Conservation (phyloP, 345 rosid genomes). For the sweet orange (Citrus sinensis) region DNA sequence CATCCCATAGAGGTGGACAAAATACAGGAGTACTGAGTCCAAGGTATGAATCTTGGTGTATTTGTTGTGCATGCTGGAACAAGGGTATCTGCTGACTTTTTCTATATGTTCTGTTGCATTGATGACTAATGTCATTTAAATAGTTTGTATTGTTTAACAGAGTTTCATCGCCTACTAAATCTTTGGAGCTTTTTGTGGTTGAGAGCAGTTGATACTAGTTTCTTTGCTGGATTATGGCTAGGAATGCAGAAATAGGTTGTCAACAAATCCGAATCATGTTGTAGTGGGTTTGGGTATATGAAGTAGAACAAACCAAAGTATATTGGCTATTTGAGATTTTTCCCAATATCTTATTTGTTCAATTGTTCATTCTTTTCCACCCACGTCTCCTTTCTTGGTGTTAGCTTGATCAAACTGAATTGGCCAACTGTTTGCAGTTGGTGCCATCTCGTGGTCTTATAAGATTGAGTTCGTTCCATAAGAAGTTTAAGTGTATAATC, state of each 20-base stretch:
- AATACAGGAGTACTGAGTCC: conserved; percentile 48
- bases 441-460: background rate
- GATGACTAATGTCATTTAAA: background rate
- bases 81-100: background rate
- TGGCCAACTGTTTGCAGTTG: background rate
- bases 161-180: background rate
- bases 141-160: background rate
- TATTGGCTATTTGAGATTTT: background rate
- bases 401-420: background rate
- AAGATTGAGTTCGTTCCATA: background rate
- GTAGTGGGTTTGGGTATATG: background rate
- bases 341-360: background rate
- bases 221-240: background rate
- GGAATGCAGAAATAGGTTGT: background rate
- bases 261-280: background rate
- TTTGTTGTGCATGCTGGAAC: background rate
- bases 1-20: conserved; percentile 59
- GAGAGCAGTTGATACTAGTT: background rate
- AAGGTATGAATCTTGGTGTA: conserved; percentile 44
- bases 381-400: background rate
- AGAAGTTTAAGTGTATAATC: background rate
- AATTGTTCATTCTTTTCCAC: background rate
- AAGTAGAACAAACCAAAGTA: background rate
- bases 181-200: background rate
- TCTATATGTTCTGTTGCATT: background rate